These are phyloP conservation scores for Corynespora cassiicola DNA, from an alignment of 2,329 filamentous ascomycete species.

Conservation along the genomic window DNA sequence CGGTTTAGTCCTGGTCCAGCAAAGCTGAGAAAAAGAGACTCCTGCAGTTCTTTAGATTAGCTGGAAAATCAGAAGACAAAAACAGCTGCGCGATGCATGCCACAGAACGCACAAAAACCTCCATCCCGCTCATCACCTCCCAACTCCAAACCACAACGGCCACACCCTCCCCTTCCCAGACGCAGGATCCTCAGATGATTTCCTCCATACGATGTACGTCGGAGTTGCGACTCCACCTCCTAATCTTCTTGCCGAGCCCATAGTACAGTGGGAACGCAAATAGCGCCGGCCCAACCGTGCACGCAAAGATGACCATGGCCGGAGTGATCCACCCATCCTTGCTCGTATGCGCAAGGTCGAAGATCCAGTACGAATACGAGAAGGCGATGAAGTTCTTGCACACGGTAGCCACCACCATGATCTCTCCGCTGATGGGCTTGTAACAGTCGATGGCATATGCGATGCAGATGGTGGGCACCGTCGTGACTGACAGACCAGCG, in stretches of 20 bases:
- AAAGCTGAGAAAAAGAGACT: too few relatives aligned
- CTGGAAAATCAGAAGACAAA: too few relatives aligned
- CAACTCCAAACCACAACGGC: too few relatives aligned
- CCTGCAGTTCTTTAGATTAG: too few relatives aligned
- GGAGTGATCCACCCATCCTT: constrained; percentile 48
- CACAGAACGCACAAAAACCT: too few relatives aligned
- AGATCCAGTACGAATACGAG: constrained; percentile 51
- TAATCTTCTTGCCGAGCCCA: constrained; percentile 49
- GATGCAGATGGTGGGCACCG: constrained; percentile 51
- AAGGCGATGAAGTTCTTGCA: constrained; percentile 55
- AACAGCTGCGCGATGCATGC: too few relatives aligned
- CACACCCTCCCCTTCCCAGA: too few relatives aligned
- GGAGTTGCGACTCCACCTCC: constrained; percentile 46
- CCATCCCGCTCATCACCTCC: too few relatives aligned
- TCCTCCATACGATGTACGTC: constrained; percentile 45
- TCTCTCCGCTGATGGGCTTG: constrained; percentile 54
- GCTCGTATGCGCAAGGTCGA: constrained; percentile 42
- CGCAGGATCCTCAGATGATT: constrained; percentile 36
- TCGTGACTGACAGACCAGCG: constrained; percentile 49
- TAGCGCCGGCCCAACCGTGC: constrained; percentile 47
- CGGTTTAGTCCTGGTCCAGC: too few relatives aligned
- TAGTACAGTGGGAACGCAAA: constrained; percentile 51
- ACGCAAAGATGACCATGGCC: constrained; percentile 53
- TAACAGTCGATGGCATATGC: constrained; percentile 56
- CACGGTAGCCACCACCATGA: constrained; percentile 54